A percentile compares a stretch with the other conserved stretches of the same genome.
Conservation (phyloP, 2,329 filamentous ascomycete species). For the Tolypocladium amazonense region DNA sequence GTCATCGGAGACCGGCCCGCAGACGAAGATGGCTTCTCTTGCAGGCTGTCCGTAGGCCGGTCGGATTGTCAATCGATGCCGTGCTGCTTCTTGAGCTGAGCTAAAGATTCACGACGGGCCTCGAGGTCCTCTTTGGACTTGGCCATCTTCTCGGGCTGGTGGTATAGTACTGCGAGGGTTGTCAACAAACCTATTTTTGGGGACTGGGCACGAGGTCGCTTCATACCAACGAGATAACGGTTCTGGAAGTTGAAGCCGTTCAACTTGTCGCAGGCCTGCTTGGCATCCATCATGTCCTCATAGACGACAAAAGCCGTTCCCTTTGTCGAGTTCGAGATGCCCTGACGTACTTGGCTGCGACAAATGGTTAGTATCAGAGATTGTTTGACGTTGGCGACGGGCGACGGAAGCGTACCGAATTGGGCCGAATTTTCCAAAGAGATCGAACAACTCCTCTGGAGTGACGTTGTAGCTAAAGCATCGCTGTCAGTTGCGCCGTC, state of each 20-base stretch:
- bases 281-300: slow-evolving; percentile 98
- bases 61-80: slow-evolving; percentile 93
- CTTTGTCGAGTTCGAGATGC: slow-evolving; percentile 94
- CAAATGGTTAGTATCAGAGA: slow-evolving; percentile 3
- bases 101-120: slow-evolving; percentile 91
- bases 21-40: slow-evolving; percentile 36
- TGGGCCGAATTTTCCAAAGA: slow-evolving; percentile 95
- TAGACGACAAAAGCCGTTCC: slow-evolving; percentile 98
- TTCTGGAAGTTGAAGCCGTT: slow-evolving; percentile 99
- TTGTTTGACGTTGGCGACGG: background rate
- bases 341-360: slow-evolving; percentile 89
- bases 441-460: slow-evolving; percentile 93
- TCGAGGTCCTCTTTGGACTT: slow-evolving; percentile 91
- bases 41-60: slow-evolving; percentile 49
- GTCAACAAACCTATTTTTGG: background rate
- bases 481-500: slow-evolving; percentile 3
- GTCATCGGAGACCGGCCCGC: slow-evolving; percentile 51
- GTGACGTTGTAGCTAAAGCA: slow-evolving; percentile 86
- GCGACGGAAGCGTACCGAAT: slow-evolving; percentile 59
- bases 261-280: slow-evolving; percentile 97
- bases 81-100: slow-evolving; percentile 94
- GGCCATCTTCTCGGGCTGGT: slow-evolving; percentile 56
- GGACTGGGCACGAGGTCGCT: background rate
- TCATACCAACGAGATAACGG: slow-evolving; percentile 90
- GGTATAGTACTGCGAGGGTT: slow-evolving; percentile 42